A percentile compares a stretch with the other conserved stretches of the same genome.
phyloP scores from a whole-genome alignment of 371 early-diverging fungal genomes.

The Mortierella polycephala region DNA sequence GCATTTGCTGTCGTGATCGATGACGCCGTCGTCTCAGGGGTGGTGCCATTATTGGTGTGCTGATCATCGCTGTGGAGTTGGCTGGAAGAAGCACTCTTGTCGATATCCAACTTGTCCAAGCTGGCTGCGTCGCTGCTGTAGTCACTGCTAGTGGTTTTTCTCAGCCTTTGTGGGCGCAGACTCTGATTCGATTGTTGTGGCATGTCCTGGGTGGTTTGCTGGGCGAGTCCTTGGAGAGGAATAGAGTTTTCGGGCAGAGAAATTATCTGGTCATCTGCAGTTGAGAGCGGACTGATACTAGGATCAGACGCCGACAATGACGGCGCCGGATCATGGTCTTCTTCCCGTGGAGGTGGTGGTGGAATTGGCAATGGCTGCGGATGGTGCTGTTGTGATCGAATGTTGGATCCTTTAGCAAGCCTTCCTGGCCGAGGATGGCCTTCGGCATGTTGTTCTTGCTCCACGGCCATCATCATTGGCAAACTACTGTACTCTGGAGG shows the following conservation, averaged over 20 bases:
- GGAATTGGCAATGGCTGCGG: constrained; percentile 8
- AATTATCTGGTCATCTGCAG: constrained; percentile 42
- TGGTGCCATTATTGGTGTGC: neutral
- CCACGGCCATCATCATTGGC: constrained; percentile 40
- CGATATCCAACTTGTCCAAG: constrained; percentile 1
- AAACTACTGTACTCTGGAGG: constrained; percentile 35
- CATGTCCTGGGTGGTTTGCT: constrained; percentile 8
- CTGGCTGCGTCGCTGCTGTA: neutral
- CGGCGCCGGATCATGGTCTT: constrained; percentile 3
- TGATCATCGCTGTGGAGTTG: neutral
- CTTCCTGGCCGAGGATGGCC: neutral
- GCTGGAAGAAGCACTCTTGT: neutral
- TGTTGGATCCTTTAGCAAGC: constrained; percentile 1
- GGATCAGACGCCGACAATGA: neutral
- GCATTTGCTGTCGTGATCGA: neutral
- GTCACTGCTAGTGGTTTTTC: constrained; percentile 1
- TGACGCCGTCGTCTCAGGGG: neutral
- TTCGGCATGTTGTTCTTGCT: constrained; percentile 21
- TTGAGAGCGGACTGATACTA: constrained; percentile 29
- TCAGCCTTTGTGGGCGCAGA: constrained; percentile 15
- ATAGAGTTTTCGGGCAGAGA: constrained; percentile 33
- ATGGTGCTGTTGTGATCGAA: constrained; percentile 18
- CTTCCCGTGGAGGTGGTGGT: constrained; percentile 2
- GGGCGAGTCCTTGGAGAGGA: constrained; percentile 17
- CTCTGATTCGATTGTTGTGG: constrained; percentile 14